Conservation (phyloP, 306 rosid species). For the Nissolia schottii region DNA sequence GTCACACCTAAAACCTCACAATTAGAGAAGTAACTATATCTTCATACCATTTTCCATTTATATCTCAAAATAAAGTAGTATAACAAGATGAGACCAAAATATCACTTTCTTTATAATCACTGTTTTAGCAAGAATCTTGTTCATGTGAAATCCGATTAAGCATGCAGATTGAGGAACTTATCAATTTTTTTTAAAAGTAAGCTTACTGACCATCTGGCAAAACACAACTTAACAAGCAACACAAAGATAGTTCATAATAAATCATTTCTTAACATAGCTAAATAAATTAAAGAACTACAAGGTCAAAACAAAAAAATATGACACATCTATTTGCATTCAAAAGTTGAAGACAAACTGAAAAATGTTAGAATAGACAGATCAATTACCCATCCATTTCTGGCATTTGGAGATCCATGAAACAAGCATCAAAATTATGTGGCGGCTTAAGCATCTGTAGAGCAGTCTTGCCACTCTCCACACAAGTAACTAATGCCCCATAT, state of each 20-base stretch:
- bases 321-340: slow-evolving; percentile 10
- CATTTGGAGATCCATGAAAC: slow-evolving; percentile 99
- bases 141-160: background rate
- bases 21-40: background rate
- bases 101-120: background rate
- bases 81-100: background rate
- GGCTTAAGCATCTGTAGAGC: slow-evolving; percentile 67
- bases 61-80: background rate
- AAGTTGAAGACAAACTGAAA: background rate
- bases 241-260: too few relatives aligned
- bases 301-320: background rate
- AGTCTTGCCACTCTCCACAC: slow-evolving; percentile 69
- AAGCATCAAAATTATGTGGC: slow-evolving; percentile 78
- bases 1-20: background rate
- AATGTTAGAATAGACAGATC: slow-evolving; percentile 11
- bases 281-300: background rate
- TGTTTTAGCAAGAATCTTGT: background rate
- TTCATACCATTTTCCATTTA: background rate
- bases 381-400: slow-evolving; percentile 99
- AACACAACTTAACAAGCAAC: too few relatives aligned
- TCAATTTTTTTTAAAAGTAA: background rate
- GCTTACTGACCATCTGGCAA: background rate
- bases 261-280: too few relatives aligned
- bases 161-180: background rate
- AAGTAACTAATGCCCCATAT: slow-evolving; percentile 77